These are phyloP conservation scores for Gremmenia infestans DNA, from an alignment of 2,329 filamentous ascomycete genomes.

Conservation along the genomic window DNA sequence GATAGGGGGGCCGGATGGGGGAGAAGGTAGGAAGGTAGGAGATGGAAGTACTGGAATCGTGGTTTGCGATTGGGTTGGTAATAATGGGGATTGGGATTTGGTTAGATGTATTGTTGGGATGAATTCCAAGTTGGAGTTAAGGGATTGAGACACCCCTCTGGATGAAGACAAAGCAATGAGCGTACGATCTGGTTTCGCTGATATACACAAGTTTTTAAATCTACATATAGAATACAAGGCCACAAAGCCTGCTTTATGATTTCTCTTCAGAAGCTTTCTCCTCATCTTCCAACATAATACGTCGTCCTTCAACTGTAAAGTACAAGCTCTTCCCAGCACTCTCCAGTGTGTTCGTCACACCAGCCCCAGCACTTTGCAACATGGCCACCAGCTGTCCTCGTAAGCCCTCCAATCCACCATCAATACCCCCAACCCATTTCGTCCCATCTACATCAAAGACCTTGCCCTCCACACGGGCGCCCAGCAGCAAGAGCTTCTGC, in stretches of 20 bases:
- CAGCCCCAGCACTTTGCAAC: constrained; percentile 74
- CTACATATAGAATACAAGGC: constrained; percentile 28
- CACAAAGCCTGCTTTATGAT: not conserved
- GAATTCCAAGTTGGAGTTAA: constrained; percentile 66
- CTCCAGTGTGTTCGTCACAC: constrained; percentile 74
- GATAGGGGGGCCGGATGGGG: constrained; percentile 23
- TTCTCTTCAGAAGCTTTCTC: constrained; percentile 22
- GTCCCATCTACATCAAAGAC: constrained; percentile 37
- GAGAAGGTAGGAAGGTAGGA: constrained; percentile 41
- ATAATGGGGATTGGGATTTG: constrained; percentile 84
- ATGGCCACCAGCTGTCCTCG: constrained; percentile 75
- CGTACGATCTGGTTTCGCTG: not conserved
- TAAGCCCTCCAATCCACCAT: constrained; percentile 75
- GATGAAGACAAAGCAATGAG: not conserved
- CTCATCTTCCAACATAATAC: constrained; percentile 76
- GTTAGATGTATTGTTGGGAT: constrained; percentile 82
- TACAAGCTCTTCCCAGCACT: constrained; percentile 77
- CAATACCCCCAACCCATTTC: constrained; percentile 70
- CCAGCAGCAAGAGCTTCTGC: constrained; percentile 81
- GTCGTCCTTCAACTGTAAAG: constrained; percentile 79
- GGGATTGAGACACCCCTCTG: constrained; percentile 4
- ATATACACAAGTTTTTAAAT: constrained; percentile 6
- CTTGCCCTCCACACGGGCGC: constrained; percentile 77
- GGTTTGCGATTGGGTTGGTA: constrained; percentile 90
- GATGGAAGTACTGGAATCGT: constrained; percentile 82